Percentiles rank a stretch among this genome's conserved stretches.
phyloP scores from a whole-genome alignment of 768 basidiomycete genomes.

The Podaxis sp. region DNA sequence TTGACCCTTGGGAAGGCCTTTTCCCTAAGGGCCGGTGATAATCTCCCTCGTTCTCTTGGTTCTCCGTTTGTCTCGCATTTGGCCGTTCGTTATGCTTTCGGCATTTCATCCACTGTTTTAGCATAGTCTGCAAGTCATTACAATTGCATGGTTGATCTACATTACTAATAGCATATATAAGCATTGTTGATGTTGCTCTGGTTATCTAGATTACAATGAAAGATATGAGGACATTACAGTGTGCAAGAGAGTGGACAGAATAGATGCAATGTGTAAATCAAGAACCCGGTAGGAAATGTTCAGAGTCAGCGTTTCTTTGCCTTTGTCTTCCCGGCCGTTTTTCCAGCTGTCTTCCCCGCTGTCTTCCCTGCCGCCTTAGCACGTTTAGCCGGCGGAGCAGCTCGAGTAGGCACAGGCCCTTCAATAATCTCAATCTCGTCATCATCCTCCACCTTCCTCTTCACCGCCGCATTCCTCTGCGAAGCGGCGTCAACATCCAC shows the following conservation, averaged over 20 bases:
- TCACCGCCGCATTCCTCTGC: slow-evolving; percentile 31
- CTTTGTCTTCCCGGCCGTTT: slow-evolving; percentile 30
- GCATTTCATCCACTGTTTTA: not conserved
- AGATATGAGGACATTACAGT: not conserved
- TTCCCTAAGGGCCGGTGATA: slow-evolving; percentile 31
- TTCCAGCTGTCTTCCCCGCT: slow-evolving; percentile 16
- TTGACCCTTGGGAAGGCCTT: slow-evolving; percentile 46
- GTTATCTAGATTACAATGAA: not conserved
- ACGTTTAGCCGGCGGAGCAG: slow-evolving; percentile 29
- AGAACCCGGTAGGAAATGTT: not conserved
- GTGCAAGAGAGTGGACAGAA: not conserved
- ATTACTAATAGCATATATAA: slow-evolving; percentile 8
- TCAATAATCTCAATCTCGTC: slow-evolving; percentile 58
- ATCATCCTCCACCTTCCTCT: slow-evolving; percentile 50
- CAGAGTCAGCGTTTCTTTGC: slow-evolving; percentile 23
- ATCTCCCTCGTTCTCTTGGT: not conserved
- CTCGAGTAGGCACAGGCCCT: slow-evolving; percentile 33
- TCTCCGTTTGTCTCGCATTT: not conserved
- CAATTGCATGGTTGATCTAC: not conserved
- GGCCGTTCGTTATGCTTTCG: not conserved
- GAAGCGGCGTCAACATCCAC: slow-evolving; percentile 41
- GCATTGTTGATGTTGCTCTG: not conserved
- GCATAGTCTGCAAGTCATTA: not conserved
- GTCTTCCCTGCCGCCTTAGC: slow-evolving; percentile 26
- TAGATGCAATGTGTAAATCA: not conserved